phyloP scores from a whole-genome alignment of 768 basidiomycete genomes.

The Termitomyces sp. region DNA sequence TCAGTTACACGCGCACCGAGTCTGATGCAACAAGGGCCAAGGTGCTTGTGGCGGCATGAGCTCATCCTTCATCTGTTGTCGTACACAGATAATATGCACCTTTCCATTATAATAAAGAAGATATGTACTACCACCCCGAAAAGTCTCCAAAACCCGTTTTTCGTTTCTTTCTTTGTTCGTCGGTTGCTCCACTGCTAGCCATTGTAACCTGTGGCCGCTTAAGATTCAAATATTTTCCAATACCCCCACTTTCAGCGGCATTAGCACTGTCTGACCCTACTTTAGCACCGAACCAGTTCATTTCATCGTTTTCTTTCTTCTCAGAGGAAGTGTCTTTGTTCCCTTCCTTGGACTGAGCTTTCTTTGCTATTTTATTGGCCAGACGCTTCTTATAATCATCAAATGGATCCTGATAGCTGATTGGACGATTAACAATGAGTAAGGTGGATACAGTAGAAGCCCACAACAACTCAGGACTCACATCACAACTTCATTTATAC shows the following conservation, averaged over 20 bases:
- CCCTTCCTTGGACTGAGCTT: constrained; percentile 35
- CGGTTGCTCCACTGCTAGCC: constrained; percentile 16
- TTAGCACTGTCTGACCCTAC: constrained; percentile 48
- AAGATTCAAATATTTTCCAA: constrained; percentile 76
- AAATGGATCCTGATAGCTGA: constrained; percentile 91
- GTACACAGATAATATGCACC: not conserved
- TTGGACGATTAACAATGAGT: not conserved
- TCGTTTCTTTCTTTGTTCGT: constrained; percentile 73
- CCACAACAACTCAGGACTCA: constrained; percentile 29
- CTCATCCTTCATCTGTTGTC: not conserved
- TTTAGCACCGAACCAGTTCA: constrained; percentile 89
- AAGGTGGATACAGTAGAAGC: not conserved
- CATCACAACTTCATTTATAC: constrained; percentile 86
- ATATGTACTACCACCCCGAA: constrained; percentile 58
- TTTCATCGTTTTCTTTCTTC: constrained; percentile 59
- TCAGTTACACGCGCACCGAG: constrained; percentile 15
- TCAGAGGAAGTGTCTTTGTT: constrained; percentile 26
- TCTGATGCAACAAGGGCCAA: constrained; percentile 14
- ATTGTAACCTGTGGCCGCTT: constrained; percentile 38
- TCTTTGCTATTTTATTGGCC: constrained; percentile 68
- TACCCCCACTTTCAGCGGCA: constrained; percentile 35
- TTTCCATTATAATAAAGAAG: not conserved
- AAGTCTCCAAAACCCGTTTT: constrained; percentile 91
- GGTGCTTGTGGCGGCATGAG: constrained; percentile 31
- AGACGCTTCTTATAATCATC: constrained; percentile 86